A percentile compares a stretch with the other conserved stretches of the same genome.
These are phyloP conservation scores for Suillus bovinus DNA, from an alignment of 768 basidiomycete genomes.

Conservation along the genomic window DNA sequence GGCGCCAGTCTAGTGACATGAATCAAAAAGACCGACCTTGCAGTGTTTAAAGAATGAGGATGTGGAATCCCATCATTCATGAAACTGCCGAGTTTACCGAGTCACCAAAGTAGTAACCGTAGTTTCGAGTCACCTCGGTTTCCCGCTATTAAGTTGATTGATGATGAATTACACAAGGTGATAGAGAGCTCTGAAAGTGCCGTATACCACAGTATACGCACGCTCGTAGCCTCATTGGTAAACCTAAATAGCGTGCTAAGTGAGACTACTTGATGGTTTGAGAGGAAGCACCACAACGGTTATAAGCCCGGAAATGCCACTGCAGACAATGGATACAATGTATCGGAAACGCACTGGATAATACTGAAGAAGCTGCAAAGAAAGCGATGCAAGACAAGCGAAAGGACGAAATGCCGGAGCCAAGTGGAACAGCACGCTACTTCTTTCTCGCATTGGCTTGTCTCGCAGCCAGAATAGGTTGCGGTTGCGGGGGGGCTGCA, in stretches of 20 bases:
- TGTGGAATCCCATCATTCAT: neutral
- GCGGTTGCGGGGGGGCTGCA: constrained; percentile 50
- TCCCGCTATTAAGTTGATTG: neutral
- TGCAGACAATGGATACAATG: neutral
- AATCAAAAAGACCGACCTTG: neutral
- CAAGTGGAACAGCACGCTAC: constrained; percentile 26
- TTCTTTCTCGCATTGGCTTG: constrained; percentile 46
- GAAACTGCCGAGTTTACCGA: neutral
- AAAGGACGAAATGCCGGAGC: constrained; percentile 21
- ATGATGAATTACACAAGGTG: neutral
- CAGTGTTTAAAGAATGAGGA: neutral
- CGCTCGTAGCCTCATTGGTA: neutral
- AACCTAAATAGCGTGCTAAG: constrained; percentile 1
- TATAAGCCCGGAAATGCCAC: neutral
- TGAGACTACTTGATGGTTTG: neutral
- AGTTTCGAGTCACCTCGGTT: neutral
- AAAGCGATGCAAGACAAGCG: constrained; percentile 19
- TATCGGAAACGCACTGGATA: constrained; percentile 5
- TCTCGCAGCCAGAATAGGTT: constrained; percentile 37
- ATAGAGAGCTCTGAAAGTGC: neutral
- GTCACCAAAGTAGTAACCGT: neutral
- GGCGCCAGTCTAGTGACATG: neutral
- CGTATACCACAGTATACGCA: constrained; percentile 1
- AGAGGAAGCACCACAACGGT: neutral
- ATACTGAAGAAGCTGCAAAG: constrained; percentile 9